Evolutionary conservation across 2,329 filamentous ascomycete genomes (phyloP), one percentile per base, ranked within the genome.

Genomic region (Talaromyces sp.): DNA sequence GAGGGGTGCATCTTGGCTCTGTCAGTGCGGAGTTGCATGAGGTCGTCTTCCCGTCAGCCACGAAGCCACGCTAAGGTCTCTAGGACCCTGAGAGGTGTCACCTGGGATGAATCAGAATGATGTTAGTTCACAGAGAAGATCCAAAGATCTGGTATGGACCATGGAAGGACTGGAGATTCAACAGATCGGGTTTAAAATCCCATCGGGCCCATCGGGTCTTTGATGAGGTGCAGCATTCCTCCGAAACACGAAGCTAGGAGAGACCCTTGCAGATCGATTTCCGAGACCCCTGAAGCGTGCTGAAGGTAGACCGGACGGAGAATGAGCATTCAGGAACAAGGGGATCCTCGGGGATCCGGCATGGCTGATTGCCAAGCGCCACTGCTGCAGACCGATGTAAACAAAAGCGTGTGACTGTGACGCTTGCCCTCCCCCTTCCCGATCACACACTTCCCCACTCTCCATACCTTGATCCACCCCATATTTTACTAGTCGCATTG

Each of bases 401-500:
- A 49, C 24, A 47, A 35, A n/a, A 40, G n/a, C 24, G 46, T 36
- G 47, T 43, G 24, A 27, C 24, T 27, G 47, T 49, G 47, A 49
- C 29, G 27, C 17, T 42, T 24, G 20, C 24, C 36, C 35, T 51
- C 39, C 49, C 57, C 43, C 44, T 53, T 53, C 47, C 42, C 47
- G 47, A 30, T 24, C 22, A 22, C 20, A 22, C 17, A 22, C 17
- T 41, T 47, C 44, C 47, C 53, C 49, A 49, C 42, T 39, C 49
- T 48, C 43, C 50, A 37, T 36, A 36, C 33, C 39, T 47, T 20
- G 33, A 47, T 54, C 46, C 50, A 50, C 41, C n/a, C 14, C 24
- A 30, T 22, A 55, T 29, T 55, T 60, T 51, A 61, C 54, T 45
- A 56, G 52, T 65, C 60, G 55, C 56, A 50, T 53, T 55, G 47